phyloP scores from a whole-genome alignment of 306 rosid species.

The Clitoria ternatea region DNA sequence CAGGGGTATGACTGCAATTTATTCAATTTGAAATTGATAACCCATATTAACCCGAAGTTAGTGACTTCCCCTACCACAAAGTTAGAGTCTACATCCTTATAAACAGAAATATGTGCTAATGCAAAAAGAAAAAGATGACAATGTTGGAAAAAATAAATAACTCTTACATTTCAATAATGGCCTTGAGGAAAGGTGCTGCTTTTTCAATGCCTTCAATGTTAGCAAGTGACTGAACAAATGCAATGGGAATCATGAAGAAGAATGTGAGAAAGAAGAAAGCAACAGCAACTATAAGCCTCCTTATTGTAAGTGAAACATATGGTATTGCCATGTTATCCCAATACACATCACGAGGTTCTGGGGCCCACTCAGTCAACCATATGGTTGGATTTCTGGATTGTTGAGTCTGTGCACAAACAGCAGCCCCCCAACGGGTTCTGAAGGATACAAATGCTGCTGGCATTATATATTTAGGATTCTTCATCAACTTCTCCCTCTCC shows the following conservation, averaged over 20 bases:
- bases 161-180: slow-evolving; percentile 71
- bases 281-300: slow-evolving; percentile 77
- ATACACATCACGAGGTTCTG: slow-evolving; percentile 88
- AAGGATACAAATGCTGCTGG: slow-evolving; percentile 97
- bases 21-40: too few species aligned
- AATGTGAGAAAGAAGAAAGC: slow-evolving; percentile 98
- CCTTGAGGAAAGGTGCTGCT: slow-evolving; percentile 69
- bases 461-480: slow-evolving; percentile 57
- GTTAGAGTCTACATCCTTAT: too few species aligned
- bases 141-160: neutral
- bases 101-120: neutral
- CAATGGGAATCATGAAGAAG: slow-evolving; percentile 98
- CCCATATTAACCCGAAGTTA: too few species aligned
- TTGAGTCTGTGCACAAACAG: slow-evolving; percentile 97
- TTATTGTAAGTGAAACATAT: slow-evolving; percentile 78
- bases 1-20: too few species aligned
- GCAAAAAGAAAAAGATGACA: neutral
- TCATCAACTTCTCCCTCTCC: slow-evolving; percentile 57
- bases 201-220: slow-evolving; percentile 90
- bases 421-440: slow-evolving; percentile 88
- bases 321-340: slow-evolving; percentile 98
- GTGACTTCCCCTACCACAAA: too few species aligned
- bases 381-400: slow-evolving; percentile 81
- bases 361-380: slow-evolving; percentile 99
- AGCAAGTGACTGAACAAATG: slow-evolving; percentile 92